These are phyloP conservation scores for Puccinia novopanici DNA, from an alignment of 1,284 basidiomycete genomes.

Conservation along the genomic window DNA sequence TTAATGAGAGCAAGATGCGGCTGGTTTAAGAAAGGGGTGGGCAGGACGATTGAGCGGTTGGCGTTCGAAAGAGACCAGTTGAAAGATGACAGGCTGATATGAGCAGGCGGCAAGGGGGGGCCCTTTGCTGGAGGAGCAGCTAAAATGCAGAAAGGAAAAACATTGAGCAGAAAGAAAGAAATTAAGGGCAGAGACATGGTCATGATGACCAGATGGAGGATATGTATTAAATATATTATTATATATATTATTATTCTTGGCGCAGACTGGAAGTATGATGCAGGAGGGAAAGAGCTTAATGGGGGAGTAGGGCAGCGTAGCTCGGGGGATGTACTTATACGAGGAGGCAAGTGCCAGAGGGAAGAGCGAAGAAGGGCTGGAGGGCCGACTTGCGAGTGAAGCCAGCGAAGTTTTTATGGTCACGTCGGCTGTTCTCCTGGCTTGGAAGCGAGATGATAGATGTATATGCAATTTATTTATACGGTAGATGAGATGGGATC, in stretches of 20 bases:
- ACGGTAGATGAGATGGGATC: neutral
- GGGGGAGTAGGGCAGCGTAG: too few species aligned
- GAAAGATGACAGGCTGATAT: constrained; percentile 44
- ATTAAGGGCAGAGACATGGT: constrained; percentile 7
- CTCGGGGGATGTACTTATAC: too few species aligned
- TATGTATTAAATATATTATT: too few species aligned
- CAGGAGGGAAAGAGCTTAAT: too few species aligned
- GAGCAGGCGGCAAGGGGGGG: constrained; percentile 36
- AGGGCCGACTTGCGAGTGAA: neutral
- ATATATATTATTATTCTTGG: too few species aligned
- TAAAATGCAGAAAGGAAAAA: neutral
- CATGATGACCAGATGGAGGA: neutral
- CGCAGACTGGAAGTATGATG: too few species aligned
- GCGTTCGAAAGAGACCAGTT: constrained; percentile 54
- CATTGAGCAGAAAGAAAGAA: neutral
- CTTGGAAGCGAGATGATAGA: constrained; percentile 15
- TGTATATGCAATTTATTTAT: too few species aligned
- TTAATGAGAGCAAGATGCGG: constrained; percentile 55
- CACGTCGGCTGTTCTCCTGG: constrained; percentile 3
- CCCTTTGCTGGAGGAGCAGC: constrained; percentile 1
- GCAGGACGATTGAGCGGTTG: constrained; percentile 54
- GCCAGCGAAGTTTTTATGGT: neutral
- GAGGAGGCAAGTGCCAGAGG: neutral
- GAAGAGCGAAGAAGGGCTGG: neutral
- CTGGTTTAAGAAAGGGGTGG: constrained; percentile 54